Conservation (phyloP, 768 basidiomycete genomes). For the Mycena indigotica region DNA sequence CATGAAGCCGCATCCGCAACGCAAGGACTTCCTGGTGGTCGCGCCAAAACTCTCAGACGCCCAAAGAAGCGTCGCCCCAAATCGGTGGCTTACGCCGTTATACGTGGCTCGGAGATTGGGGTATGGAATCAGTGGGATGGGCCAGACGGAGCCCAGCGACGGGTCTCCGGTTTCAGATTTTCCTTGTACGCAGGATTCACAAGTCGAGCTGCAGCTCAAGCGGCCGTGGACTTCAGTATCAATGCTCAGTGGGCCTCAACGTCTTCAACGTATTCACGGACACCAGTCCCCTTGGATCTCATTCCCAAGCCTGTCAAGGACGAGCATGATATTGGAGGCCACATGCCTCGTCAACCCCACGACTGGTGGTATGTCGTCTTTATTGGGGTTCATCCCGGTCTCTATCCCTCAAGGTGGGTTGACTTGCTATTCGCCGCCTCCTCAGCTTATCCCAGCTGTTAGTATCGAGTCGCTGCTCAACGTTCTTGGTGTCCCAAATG, state of each 20-base stretch:
- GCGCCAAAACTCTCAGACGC: not conserved
- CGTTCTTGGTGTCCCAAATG: not conserved
- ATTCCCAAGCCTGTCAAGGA: not conserved
- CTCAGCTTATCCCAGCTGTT: not conserved
- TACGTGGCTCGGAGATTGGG: not conserved
- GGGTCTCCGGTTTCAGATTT: not conserved
- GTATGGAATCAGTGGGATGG: not conserved
- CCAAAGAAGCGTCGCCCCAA: not conserved
- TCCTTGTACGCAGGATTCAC: not conserved
- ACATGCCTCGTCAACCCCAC: not conserved
- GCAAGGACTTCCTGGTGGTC: not conserved
- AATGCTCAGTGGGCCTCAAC: not conserved
- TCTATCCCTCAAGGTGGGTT: not conserved
- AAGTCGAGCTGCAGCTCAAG: not conserved
- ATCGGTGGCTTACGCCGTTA: not conserved
- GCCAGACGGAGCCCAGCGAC: not conserved
- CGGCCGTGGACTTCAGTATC: not conserved
- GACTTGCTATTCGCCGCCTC: not conserved
- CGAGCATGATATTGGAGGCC: not conserved
- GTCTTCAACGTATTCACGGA: not conserved
- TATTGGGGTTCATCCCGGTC: not conserved
- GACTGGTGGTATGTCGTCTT: not conserved
- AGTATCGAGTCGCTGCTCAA: not conserved
- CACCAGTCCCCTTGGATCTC: not conserved
- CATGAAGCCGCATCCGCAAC: not conserved